Percentiles rank a stretch among this genome's conserved stretches.
phyloP scores from a whole-genome alignment of 1,284 basidiomycete species.

The Cutaneotrichosporon daszewskae region DNA sequence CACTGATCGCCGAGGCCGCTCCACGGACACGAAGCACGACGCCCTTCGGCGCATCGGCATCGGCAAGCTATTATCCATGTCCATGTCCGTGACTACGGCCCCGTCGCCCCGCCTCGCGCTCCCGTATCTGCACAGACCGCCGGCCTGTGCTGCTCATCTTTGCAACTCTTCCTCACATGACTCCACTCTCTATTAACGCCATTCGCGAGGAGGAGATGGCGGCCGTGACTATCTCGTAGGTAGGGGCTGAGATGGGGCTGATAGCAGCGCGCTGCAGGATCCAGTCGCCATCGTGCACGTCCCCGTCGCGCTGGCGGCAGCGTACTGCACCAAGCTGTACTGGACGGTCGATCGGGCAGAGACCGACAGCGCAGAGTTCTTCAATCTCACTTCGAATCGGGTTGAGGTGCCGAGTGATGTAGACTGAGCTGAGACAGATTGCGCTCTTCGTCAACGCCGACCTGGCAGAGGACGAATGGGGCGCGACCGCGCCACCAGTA shows the following conservation, averaged over 20 bases:
- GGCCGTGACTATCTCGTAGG: slow-evolving; percentile 3
- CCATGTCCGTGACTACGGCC: too few species aligned
- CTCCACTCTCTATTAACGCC: neutral
- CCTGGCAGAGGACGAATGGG: slow-evolving; percentile 32
- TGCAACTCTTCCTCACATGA: neutral
- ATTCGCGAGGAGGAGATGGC: neutral
- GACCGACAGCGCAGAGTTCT: slow-evolving; percentile 31
- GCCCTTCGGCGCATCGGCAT: too few species aligned
- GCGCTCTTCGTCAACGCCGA: slow-evolving; percentile 35
- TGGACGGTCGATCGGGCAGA: slow-evolving; percentile 36
- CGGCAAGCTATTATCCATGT: too few species aligned
- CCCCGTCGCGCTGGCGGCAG: slow-evolving; percentile 22
- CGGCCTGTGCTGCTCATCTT: neutral
- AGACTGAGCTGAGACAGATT: slow-evolving; percentile 21
- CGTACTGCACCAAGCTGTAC: slow-evolving; percentile 30
- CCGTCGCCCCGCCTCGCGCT: too few species aligned
- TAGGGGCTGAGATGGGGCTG: neutral
- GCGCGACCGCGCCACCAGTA: slow-evolving; percentile 13
- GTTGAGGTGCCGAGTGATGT: slow-evolving; percentile 28
- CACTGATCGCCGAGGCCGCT: too few species aligned
- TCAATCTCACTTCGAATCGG: slow-evolving; percentile 39
- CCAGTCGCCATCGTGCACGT: slow-evolving; percentile 40
- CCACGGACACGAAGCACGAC: too few species aligned
- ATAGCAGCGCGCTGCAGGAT: slow-evolving; percentile 27
- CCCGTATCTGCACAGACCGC: too few species aligned